phyloP scores from a whole-genome alignment of 192 early-diverging fungal genomes.

The Umbelopsis sp. region DNA sequence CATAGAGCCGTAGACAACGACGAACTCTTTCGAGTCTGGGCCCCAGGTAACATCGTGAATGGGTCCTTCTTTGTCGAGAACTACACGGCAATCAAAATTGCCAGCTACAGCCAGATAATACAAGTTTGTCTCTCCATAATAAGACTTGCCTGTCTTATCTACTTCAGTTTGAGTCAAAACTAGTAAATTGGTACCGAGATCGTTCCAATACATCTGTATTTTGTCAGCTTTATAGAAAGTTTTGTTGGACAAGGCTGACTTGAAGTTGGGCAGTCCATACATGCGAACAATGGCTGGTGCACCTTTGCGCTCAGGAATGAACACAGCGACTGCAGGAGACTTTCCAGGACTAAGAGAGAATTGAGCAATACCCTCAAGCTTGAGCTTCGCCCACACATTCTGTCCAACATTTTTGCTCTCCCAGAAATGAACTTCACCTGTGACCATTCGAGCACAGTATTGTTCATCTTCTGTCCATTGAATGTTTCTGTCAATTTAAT shows the following conservation, averaged over 20 bases:
- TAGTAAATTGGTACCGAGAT: constrained; percentile 81
- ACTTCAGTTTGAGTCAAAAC: constrained; percentile 95
- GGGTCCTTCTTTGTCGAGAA: constrained; percentile 81
- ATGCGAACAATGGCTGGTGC: constrained; percentile 86
- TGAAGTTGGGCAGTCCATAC: constrained; percentile 79
- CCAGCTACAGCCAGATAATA: constrained; percentile 90
- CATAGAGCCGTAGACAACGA: constrained; percentile 94
- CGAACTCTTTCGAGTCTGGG: constrained; percentile 97
- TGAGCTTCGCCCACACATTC: constrained; percentile 55
- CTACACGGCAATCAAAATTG: constrained; percentile 90
- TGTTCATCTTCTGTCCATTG: constrained; percentile 95
- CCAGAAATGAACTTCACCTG: constrained; percentile 89
- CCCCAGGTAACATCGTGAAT: constrained; percentile 97
- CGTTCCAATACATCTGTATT: constrained; percentile 93
- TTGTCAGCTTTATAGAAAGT: constrained; percentile 96
- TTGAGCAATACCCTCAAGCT: constrained; percentile 73
- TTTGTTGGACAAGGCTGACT: constrained; percentile 76
- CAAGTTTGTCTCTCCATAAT: constrained; percentile 96
- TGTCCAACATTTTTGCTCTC: constrained; percentile 62
- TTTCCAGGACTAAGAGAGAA: constrained; percentile 92
- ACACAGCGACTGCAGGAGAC: constrained; percentile 80
- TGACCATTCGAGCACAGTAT: constrained; percentile 83
- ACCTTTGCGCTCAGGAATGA: constrained; percentile 85
- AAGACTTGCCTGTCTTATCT: constrained; percentile 92
- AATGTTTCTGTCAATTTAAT: constrained; percentile 63